These are phyloP conservation scores for Colletotrichum zoysiae DNA, from an alignment of 2,329 filamentous ascomycete genomes.

Conservation along the genomic window DNA sequence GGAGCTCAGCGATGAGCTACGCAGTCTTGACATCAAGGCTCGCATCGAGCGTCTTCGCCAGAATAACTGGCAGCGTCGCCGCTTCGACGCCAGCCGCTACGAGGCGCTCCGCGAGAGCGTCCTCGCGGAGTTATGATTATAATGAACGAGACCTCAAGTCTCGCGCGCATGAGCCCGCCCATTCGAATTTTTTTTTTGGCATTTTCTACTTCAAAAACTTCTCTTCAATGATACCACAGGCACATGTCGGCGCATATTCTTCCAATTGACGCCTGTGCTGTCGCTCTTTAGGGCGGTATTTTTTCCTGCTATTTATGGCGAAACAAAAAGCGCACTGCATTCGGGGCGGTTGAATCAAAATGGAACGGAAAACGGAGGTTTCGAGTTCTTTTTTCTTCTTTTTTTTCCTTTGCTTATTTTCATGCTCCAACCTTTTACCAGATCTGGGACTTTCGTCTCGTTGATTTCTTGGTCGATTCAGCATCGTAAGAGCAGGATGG, in stretches of 20 bases:
- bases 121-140: constrained; percentile 61
- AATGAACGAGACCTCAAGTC: constrained; percentile 36
- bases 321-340: constrained; percentile 22
- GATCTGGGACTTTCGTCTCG: background rate
- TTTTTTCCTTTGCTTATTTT: background rate
- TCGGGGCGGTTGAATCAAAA: background rate
- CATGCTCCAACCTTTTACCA: background rate
- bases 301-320: background rate
- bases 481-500: constrained; percentile 11
- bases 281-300: background rate
- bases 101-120: constrained; percentile 64
- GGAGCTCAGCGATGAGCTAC: constrained; percentile 51
- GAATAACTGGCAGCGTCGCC: constrained; percentile 67
- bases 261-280: background rate
- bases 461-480: background rate
- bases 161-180: background rate
- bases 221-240: constrained; percentile 33
- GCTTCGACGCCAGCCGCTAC: constrained; percentile 67
- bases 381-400: background rate
- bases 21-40: constrained; percentile 58
- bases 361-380: background rate
- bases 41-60: constrained; percentile 67
- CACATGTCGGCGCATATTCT: background rate
- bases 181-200: background rate
- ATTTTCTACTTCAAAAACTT: background rate